Evolutionary conservation across 129 eudicot species (phyloP).

Genomic region (Lactuca saligna): DNA sequence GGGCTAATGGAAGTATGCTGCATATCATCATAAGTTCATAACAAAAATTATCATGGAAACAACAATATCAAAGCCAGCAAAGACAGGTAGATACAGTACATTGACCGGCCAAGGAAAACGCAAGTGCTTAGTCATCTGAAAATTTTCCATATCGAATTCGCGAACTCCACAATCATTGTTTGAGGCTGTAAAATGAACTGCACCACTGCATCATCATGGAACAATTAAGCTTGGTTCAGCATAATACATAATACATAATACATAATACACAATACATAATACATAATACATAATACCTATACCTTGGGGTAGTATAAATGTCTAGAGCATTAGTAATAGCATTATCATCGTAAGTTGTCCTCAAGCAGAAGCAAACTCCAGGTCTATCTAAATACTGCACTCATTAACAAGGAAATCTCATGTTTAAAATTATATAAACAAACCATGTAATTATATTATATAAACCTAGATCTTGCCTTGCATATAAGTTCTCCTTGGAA

Average conservation of each 20-base stretch:
- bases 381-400: constrained; percentile 77
- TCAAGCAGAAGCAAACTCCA: constrained; percentile 70
- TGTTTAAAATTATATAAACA: constrained; percentile 1
- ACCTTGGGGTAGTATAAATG: constrained; percentile 68
- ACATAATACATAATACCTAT: constrained; percentile 5
- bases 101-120: constrained; percentile 88
- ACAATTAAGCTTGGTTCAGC: neutral
- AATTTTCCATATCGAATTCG: constrained; percentile 72
- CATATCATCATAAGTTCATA: constrained; percentile 5
- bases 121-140: constrained; percentile 60
- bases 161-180: constrained; percentile 85
- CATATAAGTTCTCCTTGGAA: constrained; percentile 89
- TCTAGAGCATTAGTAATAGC: constrained; percentile 85
- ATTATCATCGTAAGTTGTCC: constrained; percentile 82
- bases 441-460: neutral
- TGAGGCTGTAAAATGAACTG: constrained; percentile 79
- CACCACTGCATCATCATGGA: constrained; percentile 54
- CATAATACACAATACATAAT: too few species aligned
- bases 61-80: neutral
- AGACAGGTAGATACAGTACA: constrained; percentile 34
- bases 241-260: too few species aligned
- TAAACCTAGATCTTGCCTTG: constrained; percentile 46
- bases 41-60: too few species aligned
- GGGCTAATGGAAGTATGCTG: constrained; percentile 91
- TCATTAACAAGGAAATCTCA: neutral